Base-by-base conservation (phyloP, 2,329 filamentous ascomycete genomes). In the Monosporascus sp. region DNA sequence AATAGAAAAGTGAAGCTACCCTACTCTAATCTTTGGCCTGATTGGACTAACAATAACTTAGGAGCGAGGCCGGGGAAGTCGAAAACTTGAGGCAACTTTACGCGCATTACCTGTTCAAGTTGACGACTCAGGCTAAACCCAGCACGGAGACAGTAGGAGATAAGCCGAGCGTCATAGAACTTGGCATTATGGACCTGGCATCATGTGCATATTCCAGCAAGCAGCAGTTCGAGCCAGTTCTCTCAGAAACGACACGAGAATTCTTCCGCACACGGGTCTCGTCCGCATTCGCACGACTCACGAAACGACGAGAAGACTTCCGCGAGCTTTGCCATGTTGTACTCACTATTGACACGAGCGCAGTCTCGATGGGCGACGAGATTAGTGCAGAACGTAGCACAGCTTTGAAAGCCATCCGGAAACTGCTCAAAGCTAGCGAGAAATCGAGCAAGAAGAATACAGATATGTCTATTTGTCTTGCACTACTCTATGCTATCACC, bases 401-500 rank as follows among this genome's bases (percentile, higher is more conserved):
- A 31, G 82, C 80, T 1, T 62, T 80, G 6, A 73, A 76, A 52
- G 74, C 76, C 18, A 76, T 86, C 67, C 69, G 75, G 54, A 79
- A 79, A 60, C 71, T 82, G 14, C 69, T 79, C 27, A 80, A 79
- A 54, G 61, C 65, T 9, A 70, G 68, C 59, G 62, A 51, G 43
- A 67, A 59, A 56, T 66, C 50, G 61, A 67, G 22, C 59, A 72
- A 55, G 55, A 59, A 74, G 66, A 63, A 76, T 67, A 53, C 71
- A 69, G 56, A 75, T 75, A 17, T 83, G 85, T 66, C 61, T 15
- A 57, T 61, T 55, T 88, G 89, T 0, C 80, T 97, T 54, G 86
- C 87, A 20, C 78, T 97, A 37, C 79, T 97, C 1, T 90, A 96
- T 67, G 86, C 90, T 1, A 80, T 97, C 50, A 88, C 90, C 0